A percentile compares a stretch with the other conserved stretches of the same genome.
Evolutionary conservation across 768 basidiomycete species (phyloP).

Genomic region (Rhodosporidiobolus odoratus): DNA sequence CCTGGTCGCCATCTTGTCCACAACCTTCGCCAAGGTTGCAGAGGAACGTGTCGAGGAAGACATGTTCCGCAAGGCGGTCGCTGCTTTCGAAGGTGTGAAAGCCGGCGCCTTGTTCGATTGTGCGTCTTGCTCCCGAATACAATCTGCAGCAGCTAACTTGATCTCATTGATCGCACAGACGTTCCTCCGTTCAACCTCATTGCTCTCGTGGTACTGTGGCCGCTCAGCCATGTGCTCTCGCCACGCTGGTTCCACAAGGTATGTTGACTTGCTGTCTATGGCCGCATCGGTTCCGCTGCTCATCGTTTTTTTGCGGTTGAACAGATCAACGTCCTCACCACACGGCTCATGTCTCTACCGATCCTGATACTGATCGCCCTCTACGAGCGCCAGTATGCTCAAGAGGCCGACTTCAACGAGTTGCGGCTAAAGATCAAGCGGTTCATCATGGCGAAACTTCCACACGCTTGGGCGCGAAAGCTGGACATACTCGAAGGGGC

Average conservation of each 20-base stretch:
- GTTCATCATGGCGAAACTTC: conserved; percentile 11
- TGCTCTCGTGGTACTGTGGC: conserved; percentile 79
- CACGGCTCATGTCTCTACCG: conserved; percentile 34
- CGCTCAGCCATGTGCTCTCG: conserved; percentile 74
- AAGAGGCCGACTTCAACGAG: conserved; percentile 1
- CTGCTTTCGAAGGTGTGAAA: conserved; percentile 78
- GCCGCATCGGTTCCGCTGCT: not conserved
- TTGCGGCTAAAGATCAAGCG: not conserved
- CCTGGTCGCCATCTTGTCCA: conserved; percentile 63
- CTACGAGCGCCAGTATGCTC: conserved; percentile 30
- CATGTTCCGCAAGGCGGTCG: conserved; percentile 90
- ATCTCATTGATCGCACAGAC: conserved; percentile 45
- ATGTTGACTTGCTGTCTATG: not conserved
- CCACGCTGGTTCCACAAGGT: conserved; percentile 96
- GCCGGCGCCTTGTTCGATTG: conserved; percentile 39
- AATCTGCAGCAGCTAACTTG: conserved; percentile 13
- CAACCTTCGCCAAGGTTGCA: conserved; percentile 87
- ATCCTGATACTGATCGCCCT: conserved; percentile 38
- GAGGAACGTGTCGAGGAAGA: conserved; percentile 77
- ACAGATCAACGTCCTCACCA: conserved; percentile 33
- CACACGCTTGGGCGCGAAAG: conserved; percentile 25
- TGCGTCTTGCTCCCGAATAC: conserved; percentile 3
- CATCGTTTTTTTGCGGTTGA: not conserved
- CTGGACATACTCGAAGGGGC: conserved; percentile 33
- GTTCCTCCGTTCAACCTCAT: conserved; percentile 86